Evolutionary conservation across 768 basidiomycete species (phyloP), one percentile per base, ranked within the genome.

Genomic region (Lactifluus piperatus): DNA sequence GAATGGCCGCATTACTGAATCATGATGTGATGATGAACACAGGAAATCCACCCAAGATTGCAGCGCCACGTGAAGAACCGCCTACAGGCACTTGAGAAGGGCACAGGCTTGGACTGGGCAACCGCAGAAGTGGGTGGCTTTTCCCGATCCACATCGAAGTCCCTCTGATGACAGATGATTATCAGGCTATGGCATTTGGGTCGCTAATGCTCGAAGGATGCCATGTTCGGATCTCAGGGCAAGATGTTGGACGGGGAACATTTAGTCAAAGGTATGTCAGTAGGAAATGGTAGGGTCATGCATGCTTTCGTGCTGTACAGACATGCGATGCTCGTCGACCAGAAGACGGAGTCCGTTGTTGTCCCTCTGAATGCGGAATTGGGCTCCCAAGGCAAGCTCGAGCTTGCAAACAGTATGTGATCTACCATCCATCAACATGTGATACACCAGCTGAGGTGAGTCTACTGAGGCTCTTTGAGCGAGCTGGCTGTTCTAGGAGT

Each of bases 261-360:
- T 92, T 94, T 72, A 91, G 88, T 63, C 89, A 91, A 52, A 76
- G 87, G 80, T 80, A 47, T 16, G 72, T 44, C 60, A 26, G 36
- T 22, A 56, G 3, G 5, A 47, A 26, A 37, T 14, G 32, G 45
- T 37, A 20, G 4, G 26, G 47, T n/a, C n/a, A 20, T 22, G 20
- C 32, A 24, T 14, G 50, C 8, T 18, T 55, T 34, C 8, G 30
- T 4, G 41, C 46, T 32, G 0, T 20, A 49, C 37, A 82, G 83
- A 6, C 94, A 95, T 71, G 92, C 92, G 0, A 94, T 95, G 91
- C 73, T 94, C 20, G 90, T 95, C 1, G 83, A 97, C 68, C 94
- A 95, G 71, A 80, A 80, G 68, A 86, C 84, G 0, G 93, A 95
- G 65, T 76, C 78, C 0, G 87, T 91, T 13, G 70, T 83, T 32